A percentile compares a stretch with the other conserved stretches of the same genome.
Evolutionary conservation across 2,329 filamentous ascomycete species (phyloP).

Genomic region (Aspergillus flavus): DNA sequence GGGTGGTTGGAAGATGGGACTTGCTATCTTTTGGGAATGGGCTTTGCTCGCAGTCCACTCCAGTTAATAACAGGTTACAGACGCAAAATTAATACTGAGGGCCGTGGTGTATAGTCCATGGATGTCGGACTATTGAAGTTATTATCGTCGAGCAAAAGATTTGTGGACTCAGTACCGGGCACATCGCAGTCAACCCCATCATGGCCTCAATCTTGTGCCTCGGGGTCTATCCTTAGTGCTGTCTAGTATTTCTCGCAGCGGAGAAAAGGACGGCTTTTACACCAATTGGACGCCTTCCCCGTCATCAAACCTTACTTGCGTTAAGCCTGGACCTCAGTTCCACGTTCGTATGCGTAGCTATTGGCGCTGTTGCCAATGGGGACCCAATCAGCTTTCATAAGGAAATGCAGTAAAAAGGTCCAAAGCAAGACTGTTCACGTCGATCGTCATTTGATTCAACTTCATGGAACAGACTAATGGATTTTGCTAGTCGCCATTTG

Average conservation of each 20-base stretch:
- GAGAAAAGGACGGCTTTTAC: neutral
- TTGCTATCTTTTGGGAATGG: neutral
- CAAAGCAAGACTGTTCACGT: slow-evolving; percentile 6
- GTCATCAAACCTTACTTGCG: slow-evolving; percentile 6
- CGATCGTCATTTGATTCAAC: slow-evolving; percentile 20
- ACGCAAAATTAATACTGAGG: neutral
- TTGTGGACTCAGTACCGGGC: neutral
- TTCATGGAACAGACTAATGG: neutral
- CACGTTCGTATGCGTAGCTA: neutral
- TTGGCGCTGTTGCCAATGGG: neutral
- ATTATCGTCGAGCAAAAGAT: neutral
- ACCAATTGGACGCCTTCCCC: slow-evolving; percentile 6
- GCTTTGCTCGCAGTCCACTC: neutral
- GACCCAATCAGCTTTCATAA: neutral
- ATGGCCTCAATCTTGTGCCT: neutral
- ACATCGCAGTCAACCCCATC: neutral
- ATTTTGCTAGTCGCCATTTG: neutral
- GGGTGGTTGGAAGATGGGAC: no score
- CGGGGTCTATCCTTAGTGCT: neutral
- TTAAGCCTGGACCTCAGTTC: slow-evolving; percentile 4
- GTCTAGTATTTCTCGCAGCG: neutral
- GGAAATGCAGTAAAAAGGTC: neutral
- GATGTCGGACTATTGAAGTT: neutral
- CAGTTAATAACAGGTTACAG: neutral
- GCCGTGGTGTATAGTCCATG: no score